These are phyloP conservation scores for Ganoderma resinaceum DNA, from an alignment of 1,284 basidiomycete species.

Conservation along the genomic window DNA sequence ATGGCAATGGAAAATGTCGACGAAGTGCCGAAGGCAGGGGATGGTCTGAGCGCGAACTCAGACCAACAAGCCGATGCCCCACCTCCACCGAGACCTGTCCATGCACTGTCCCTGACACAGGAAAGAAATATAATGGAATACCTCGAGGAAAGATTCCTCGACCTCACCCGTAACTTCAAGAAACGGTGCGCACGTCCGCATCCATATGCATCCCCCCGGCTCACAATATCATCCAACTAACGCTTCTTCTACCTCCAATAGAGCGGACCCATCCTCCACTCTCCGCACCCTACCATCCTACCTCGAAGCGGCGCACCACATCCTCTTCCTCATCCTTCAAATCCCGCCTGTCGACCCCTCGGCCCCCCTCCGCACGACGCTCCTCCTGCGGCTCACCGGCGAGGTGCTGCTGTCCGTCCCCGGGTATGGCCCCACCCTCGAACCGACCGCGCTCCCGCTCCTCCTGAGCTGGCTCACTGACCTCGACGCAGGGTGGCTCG, in stretches of 20 bases:
- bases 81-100: background rate
- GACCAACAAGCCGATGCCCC: background rate
- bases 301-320: conserved; percentile 57
- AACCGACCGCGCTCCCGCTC: conserved; percentile 50
- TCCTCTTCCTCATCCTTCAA: conserved; percentile 69
- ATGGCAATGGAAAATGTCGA: background rate
- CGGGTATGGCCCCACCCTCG: conserved; percentile 56
- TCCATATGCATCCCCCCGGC: no score
- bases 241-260: conserved; percentile 32
- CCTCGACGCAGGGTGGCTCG: conserved; percentile 74
- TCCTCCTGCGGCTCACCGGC: conserved; percentile 73
- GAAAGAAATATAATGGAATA: conserved; percentile 69
- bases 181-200: conserved; percentile 60
- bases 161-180: conserved; percentile 70
- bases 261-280: conserved; percentile 60
- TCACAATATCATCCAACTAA: background rate
- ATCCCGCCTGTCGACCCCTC: conserved; percentile 77
- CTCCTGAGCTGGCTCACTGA: conserved; percentile 72
- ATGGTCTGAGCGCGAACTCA: background rate
- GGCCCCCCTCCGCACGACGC: conserved; percentile 64
- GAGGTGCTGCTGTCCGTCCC: conserved; percentile 64
- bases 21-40: background rate
- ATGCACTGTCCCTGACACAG: conserved; percentile 44
- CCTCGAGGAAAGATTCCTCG: conserved; percentile 67
- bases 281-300: conserved; percentile 64